Conservation (phyloP, 2,329 filamentous ascomycete genomes). For the Fusarium napiforme region DNA sequence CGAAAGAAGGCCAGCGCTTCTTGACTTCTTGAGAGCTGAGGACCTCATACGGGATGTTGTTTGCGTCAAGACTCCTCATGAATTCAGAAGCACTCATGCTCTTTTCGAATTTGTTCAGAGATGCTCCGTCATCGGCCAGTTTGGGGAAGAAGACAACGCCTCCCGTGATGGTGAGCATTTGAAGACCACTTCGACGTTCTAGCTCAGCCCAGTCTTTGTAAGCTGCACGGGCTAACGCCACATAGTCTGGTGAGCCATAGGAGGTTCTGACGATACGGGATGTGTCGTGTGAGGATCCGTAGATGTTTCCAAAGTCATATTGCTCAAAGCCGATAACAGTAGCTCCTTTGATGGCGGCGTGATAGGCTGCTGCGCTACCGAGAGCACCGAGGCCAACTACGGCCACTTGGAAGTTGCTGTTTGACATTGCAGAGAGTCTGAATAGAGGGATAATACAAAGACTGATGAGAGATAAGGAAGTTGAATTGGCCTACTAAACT, state of each 20-base stretch:
- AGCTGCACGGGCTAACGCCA: conserved; percentile 35
- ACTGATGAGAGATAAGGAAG: neutral
- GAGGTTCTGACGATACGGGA: conserved; percentile 41
- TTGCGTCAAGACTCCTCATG: conserved; percentile 19
- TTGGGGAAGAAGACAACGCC: conserved; percentile 40
- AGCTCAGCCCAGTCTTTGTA: conserved; percentile 41
- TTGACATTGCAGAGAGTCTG: neutral
- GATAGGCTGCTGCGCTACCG: conserved; percentile 13
- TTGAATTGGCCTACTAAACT: neutral
- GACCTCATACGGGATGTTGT: conserved; percentile 33
- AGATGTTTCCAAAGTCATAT: conserved; percentile 41
- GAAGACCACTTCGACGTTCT: conserved; percentile 28
- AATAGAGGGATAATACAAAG: neutral
- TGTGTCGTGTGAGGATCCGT: conserved; percentile 42
- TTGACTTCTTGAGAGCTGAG: conserved; percentile 24
- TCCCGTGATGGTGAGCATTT: conserved; percentile 38
- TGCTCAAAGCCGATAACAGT: conserved; percentile 42
- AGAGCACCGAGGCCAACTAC: conserved; percentile 15
- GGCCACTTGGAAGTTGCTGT: neutral
- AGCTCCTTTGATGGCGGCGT: conserved; percentile 31
- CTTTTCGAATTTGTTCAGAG: conserved; percentile 10
- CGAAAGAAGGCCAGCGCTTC: conserved; percentile 38
- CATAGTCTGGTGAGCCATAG: conserved; percentile 38
- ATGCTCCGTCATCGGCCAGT: neutral
- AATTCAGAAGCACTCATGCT: conserved; percentile 14